Percentiles rank a stretch among this genome's conserved stretches.
These are phyloP conservation scores for Entomortierella beljakovae DNA, from an alignment of 192 early-diverging fungal species.

Conservation along the genomic window DNA sequence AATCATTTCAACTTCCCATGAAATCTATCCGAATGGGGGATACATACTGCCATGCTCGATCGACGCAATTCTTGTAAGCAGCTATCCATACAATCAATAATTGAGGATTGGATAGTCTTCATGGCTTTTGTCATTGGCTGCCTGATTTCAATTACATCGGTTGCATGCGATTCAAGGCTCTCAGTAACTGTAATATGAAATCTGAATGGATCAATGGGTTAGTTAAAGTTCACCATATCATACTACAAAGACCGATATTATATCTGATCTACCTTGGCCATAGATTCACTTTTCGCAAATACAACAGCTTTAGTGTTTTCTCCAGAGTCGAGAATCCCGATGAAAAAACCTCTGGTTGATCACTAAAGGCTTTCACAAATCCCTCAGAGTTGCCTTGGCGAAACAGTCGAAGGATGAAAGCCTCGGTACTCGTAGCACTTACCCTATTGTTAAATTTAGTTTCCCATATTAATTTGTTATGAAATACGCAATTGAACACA, in stretches of 20 bases:
- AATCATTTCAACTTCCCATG: no score
- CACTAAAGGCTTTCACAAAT: slow-evolving; percentile 96
- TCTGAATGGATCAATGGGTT: slow-evolving; percentile 48
- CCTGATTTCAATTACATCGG: slow-evolving; percentile 79
- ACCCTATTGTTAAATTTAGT: slow-evolving; percentile 60
- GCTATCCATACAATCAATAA: slow-evolving; percentile 87
- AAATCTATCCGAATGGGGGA: no score
- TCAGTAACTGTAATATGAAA: slow-evolving; percentile 75
- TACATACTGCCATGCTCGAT: slow-evolving; percentile 65
- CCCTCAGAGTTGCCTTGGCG: slow-evolving; percentile 82
- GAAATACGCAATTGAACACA: not conserved
- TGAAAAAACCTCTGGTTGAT: slow-evolving; percentile 83
- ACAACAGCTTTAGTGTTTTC: slow-evolving; percentile 84
- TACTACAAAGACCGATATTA: not conserved
- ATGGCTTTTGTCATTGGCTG: slow-evolving; percentile 85
- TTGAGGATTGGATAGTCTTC: slow-evolving; percentile 83
- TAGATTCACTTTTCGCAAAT: slow-evolving; percentile 82
- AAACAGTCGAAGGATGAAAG: slow-evolving; percentile 88
- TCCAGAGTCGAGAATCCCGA: slow-evolving; percentile 90
- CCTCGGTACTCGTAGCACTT: slow-evolving; percentile 83
- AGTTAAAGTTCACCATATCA: not conserved
- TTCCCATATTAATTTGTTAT: no score
- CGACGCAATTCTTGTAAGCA: slow-evolving; percentile 82
- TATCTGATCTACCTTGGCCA: slow-evolving; percentile 83
- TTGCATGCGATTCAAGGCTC: slow-evolving; percentile 60